Conservation (phyloP, 345 rosid species). For the Lagerstroemia speciosa region DNA sequence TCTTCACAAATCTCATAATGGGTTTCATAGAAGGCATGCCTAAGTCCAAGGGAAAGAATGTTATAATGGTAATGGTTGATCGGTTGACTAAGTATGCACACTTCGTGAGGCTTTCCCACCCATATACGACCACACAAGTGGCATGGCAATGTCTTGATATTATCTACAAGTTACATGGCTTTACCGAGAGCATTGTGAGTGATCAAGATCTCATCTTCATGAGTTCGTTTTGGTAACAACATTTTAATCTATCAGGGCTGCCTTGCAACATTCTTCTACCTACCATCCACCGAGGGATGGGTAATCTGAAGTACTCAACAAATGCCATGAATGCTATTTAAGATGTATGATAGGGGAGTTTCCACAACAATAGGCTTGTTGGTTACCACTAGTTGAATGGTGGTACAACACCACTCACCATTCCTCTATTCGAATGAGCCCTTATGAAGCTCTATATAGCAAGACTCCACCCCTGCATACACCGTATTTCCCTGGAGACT, state of each 20-base stretch:
- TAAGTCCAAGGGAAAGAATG: background rate
- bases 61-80: background rate
- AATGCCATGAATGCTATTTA: background rate
- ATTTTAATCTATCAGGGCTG: background rate
- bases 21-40: background rate
- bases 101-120: background rate
- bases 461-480: background rate
- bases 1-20: background rate
- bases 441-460: constrained; percentile 6
- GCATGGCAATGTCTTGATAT: background rate
- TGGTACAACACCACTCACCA: constrained; percentile 4
- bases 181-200: background rate
- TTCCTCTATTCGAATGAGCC: background rate
- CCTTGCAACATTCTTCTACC: background rate
- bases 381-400: background rate
- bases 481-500: background rate
- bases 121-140: background rate
- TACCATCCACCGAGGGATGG: background rate
- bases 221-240: background rate
- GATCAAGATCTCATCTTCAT: background rate
- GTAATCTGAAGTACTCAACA: background rate
- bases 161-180: background rate
- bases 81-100: background rate
- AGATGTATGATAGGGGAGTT: background rate
- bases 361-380: background rate